Percentiles rank a stretch among this genome's conserved stretches.
These are phyloP conservation scores for Musa itinerans DNA, from an alignment of 176 grass and related monocot species.

Conservation along the genomic window DNA sequence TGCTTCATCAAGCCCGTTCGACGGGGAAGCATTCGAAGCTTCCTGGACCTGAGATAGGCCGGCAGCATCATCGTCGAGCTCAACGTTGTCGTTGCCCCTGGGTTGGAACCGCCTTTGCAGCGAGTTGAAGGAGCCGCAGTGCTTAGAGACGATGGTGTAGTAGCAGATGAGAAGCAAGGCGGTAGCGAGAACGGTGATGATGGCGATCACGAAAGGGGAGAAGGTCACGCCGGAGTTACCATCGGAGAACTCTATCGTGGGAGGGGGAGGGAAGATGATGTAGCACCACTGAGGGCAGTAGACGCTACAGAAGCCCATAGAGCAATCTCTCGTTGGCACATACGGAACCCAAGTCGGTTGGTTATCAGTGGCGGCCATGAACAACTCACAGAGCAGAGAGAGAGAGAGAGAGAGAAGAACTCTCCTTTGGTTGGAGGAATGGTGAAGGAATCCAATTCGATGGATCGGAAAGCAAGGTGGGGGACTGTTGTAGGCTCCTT, in stretches of 20 bases:
- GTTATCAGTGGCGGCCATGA: conserved; percentile 26
- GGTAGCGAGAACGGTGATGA: conserved; percentile 71
- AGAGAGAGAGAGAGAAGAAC: background rate
- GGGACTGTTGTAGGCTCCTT: too few species aligned
- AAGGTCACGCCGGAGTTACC: conserved; percentile 39
- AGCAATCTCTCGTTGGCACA: conserved; percentile 65
- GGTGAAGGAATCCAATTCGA: too few species aligned
- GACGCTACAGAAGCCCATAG: conserved; percentile 78
- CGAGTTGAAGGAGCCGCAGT: conserved; percentile 52
- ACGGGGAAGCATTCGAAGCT: conserved; percentile 31
- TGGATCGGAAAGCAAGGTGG: too few species aligned
- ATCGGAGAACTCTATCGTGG: conserved; percentile 45
- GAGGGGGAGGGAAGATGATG: conserved; percentile 77
- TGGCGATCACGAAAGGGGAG: conserved; percentile 91
- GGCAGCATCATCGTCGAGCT: background rate
- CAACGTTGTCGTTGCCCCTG: background rate
- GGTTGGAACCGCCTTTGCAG: conserved; percentile 15
- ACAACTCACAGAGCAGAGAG: conserved; percentile 1
- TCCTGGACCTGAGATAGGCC: conserved; percentile 20
- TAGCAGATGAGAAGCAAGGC: conserved; percentile 82
- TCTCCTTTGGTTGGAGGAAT: too few species aligned
- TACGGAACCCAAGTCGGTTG: conserved; percentile 74
- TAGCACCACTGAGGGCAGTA: conserved; percentile 99
- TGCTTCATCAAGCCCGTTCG: conserved; percentile 51
- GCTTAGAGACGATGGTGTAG: conserved; percentile 85